These are phyloP conservation scores for Gremmenia infestans DNA, from an alignment of 2,329 filamentous ascomycete species.

Conservation along the genomic window DNA sequence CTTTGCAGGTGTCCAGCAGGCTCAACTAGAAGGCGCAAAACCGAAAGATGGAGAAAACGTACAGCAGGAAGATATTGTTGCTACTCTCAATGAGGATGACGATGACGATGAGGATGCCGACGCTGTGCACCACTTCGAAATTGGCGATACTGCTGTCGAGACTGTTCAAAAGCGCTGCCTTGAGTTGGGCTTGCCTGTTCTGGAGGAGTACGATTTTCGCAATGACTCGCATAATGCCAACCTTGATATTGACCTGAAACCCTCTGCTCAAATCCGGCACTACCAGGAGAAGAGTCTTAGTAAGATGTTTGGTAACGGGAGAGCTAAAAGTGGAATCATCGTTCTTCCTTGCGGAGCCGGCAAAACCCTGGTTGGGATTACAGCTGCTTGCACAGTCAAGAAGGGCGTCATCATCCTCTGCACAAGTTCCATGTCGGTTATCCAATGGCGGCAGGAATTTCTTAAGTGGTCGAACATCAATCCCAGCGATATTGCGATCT, in stretches of 20 bases:
- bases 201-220: slow-evolving; percentile 96
- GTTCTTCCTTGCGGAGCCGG: slow-evolving; percentile 94
- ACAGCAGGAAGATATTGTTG: slow-evolving; percentile 64
- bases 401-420: slow-evolving; percentile 94
- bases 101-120: slow-evolving; percentile 80
- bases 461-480: slow-evolving; percentile 99
- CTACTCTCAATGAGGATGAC: slow-evolving; percentile 70
- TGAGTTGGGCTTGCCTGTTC: slow-evolving; percentile 77
- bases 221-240: slow-evolving; percentile 87
- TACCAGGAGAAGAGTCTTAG: slow-evolving; percentile 97
- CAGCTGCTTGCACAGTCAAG: slow-evolving; percentile 94
- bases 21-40: slow-evolving; percentile 37
- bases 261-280: slow-evolving; percentile 81
- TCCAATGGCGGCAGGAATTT: slow-evolving; percentile 96
- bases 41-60: slow-evolving; percentile 45
- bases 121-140: slow-evolving; percentile 89
- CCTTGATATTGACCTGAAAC: slow-evolving; percentile 87
- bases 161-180: slow-evolving; percentile 85
- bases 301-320: slow-evolving; percentile 99
- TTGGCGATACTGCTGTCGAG: slow-evolving; percentile 76
- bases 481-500: slow-evolving; percentile 87
- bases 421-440: slow-evolving; percentile 95
- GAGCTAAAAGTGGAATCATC: slow-evolving; percentile 95
- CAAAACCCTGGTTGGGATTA: slow-evolving; percentile 97
- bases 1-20: slow-evolving; percentile 81